phyloP scores from a whole-genome alignment of 768 basidiomycete genomes.

The Cyathus striatus region DNA sequence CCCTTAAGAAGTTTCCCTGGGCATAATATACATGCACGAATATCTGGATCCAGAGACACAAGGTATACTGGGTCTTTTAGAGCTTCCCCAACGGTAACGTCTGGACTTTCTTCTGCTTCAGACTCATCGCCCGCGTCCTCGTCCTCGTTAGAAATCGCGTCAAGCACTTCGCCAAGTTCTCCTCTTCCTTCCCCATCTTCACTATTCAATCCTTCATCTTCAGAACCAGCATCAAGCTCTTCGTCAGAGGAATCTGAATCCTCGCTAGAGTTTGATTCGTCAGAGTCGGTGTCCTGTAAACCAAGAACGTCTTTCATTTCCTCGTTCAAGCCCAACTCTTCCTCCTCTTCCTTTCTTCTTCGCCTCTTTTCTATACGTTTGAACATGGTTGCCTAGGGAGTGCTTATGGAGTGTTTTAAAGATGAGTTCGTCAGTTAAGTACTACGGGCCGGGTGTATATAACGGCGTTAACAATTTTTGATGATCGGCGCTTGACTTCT shows the following conservation, averaged over 20 bases:
- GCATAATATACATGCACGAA: constrained; percentile 62
- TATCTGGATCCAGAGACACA: constrained; percentile 47
- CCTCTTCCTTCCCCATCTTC: constrained; percentile 18
- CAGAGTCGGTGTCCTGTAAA: constrained; percentile 71
- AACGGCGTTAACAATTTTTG: too few species aligned
- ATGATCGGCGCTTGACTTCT: too few species aligned
- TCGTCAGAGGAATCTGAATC: constrained; percentile 23
- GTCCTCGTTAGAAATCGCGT: constrained; percentile 9
- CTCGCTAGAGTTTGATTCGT: constrained; percentile 57
- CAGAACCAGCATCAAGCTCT: constrained; percentile 12
- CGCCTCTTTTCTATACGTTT: constrained; percentile 71
- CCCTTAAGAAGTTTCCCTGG: constrained; percentile 71
- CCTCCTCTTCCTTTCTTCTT: constrained; percentile 61
- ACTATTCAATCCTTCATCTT: constrained; percentile 20
- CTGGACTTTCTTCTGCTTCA: constrained; percentile 29
- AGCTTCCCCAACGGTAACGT: constrained; percentile 53
- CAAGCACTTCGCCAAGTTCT: too few species aligned
- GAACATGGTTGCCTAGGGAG: constrained; percentile 65
- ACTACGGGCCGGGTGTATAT: too few species aligned
- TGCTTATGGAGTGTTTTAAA: constrained; percentile 1
- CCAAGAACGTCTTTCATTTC: constrained; percentile 63
- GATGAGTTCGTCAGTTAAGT: too few species aligned
- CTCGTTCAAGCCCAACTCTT: constrained; percentile 57
- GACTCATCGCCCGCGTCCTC: constrained; percentile 19
- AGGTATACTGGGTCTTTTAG: constrained; percentile 61